Evolutionary conservation across 305 asterid genomes (phyloP).

Genomic region (Withania somnifera): DNA sequence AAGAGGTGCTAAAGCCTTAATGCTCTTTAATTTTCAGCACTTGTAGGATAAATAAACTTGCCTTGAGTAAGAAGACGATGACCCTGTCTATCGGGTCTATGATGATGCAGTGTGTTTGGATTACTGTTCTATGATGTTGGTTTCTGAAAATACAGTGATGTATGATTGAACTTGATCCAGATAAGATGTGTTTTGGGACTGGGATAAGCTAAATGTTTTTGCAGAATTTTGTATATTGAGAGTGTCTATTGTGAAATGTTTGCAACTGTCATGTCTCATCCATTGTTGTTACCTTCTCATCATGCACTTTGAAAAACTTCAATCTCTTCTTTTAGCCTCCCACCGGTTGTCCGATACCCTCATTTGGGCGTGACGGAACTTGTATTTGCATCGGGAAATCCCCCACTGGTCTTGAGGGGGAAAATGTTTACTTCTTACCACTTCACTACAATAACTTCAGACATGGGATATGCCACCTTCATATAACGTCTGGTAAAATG

Average conservation of each 20-base stretch:
- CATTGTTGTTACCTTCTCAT: neutral
- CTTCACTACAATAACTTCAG: too few species aligned
- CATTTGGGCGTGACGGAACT: too few species aligned
- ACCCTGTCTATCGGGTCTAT: neutral
- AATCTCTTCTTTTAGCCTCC: neutral
- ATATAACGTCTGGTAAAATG: neutral
- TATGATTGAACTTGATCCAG: neutral
- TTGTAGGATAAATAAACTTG: neutral
- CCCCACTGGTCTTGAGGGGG: neutral
- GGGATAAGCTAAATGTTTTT: neutral
- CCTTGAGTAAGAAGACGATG: neutral
- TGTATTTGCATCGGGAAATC: neutral
- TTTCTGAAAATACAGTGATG: neutral
- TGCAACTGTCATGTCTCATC: neutral
- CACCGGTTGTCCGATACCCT: neutral
- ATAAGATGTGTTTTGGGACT: neutral
- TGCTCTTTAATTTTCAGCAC: conserved; percentile 8
- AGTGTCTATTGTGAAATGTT: neutral
- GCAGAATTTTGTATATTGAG: neutral
- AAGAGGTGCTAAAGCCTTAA: conserved; percentile 11
- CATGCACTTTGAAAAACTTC: neutral
- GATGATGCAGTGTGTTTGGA: conserved; percentile 1
- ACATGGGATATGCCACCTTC: too few species aligned
- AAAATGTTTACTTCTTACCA: neutral
- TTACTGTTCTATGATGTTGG: neutral